Conservation (phyloP, 129 eudicot genomes). For the Ambrosia artemisiifolia region DNA sequence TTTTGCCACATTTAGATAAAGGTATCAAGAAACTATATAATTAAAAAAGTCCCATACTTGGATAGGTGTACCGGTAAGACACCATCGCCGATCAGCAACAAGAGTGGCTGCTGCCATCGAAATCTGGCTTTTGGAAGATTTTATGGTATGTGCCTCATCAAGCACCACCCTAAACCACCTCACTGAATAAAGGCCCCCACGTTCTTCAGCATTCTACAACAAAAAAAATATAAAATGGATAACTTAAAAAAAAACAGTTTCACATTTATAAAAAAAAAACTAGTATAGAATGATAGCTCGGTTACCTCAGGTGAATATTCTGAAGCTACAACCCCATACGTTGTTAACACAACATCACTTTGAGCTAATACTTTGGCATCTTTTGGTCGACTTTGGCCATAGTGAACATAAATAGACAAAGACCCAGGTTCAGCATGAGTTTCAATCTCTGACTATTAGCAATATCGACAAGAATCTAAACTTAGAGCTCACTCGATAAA, state of each 20-base stretch:
- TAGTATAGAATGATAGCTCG: not conserved
- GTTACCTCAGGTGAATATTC: constrained; percentile 86
- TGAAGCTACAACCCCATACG: constrained; percentile 95
- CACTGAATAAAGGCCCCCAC: constrained; percentile 78
- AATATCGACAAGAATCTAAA: constrained; percentile 29
- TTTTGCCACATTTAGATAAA: not conserved
- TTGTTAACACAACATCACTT: constrained; percentile 85
- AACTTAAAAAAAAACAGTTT: not conserved
- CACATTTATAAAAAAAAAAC: not conserved
- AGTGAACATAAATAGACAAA: constrained; percentile 78
- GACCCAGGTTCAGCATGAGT: constrained; percentile 74
- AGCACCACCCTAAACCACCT: constrained; percentile 94
- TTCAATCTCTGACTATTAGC: constrained; percentile 83
- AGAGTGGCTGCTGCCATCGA: constrained; percentile 89
- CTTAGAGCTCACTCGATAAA: not conserved
- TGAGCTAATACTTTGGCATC: constrained; percentile 77
- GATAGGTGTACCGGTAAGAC: constrained; percentile 98
- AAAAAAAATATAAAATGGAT: not conserved
- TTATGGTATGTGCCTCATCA: constrained; percentile 96
- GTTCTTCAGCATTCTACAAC: constrained; percentile 69
- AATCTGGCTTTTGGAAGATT: constrained; percentile 86
- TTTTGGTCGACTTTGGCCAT: constrained; percentile 90
- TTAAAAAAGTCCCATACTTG: constrained; percentile 53
- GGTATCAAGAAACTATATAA: not conserved
- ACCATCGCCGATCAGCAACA: constrained; percentile 90